phyloP scores from a whole-genome alignment of 257 asterid genomes.

The Scutellaria baicalensis region DNA sequence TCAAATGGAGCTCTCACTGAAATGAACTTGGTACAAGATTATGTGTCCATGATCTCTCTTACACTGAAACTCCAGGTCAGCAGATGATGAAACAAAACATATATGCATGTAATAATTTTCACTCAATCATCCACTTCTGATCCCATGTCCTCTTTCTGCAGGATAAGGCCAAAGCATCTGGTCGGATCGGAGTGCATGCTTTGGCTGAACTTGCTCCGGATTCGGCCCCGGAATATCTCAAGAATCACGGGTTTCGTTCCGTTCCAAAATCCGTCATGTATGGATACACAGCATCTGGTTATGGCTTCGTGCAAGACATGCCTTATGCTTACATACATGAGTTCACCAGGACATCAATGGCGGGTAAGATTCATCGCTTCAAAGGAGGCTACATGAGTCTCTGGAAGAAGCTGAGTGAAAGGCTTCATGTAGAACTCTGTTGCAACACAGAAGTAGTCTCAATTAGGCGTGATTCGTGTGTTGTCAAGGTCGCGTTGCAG shows the following conservation, averaged over 20 bases:
- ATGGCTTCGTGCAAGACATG: conserved; percentile 77
- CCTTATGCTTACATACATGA: conserved; percentile 80
- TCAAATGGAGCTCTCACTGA: conserved; percentile 37
- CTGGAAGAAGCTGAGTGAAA: conserved; percentile 58
- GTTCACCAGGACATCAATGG: conserved; percentile 82
- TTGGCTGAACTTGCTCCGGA: conserved; percentile 66
- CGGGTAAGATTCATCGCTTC: conserved; percentile 72
- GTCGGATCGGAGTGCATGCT: conserved; percentile 66
- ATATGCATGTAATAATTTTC: too few species aligned
- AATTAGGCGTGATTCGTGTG: conserved; percentile 33
- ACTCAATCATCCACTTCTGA: neutral
- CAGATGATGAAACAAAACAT: too few species aligned
- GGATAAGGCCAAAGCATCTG: conserved; percentile 63
- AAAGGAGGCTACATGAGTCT: conserved; percentile 71
- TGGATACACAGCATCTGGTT: conserved; percentile 87
- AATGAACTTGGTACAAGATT: conserved; percentile 47
- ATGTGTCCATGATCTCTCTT: conserved; percentile 45
- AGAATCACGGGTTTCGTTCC: conserved; percentile 43
- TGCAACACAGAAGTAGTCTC: conserved; percentile 63
- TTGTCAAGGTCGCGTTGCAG: conserved; percentile 25
- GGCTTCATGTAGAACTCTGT: conserved; percentile 42
- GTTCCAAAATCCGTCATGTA: conserved; percentile 72
- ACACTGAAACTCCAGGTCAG: too few species aligned
- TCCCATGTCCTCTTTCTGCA: conserved; percentile 9
- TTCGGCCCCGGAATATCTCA: conserved; percentile 53